phyloP scores from a whole-genome alignment of 2,329 filamentous ascomycete species.

The Gremmenia infestans region DNA sequence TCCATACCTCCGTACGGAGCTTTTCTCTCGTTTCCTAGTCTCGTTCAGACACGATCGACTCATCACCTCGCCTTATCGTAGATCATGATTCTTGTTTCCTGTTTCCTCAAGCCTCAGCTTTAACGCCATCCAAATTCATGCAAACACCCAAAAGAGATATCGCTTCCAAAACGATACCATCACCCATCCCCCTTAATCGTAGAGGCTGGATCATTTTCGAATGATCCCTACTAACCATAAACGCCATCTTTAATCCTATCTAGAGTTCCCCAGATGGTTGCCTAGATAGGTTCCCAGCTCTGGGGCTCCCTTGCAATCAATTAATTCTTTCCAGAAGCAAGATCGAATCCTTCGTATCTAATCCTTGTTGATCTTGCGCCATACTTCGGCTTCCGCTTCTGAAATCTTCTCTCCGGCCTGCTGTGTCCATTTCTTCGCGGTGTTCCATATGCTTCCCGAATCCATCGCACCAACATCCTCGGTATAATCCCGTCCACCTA shows the following conservation, averaged over 20 bases:
- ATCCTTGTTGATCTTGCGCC: constrained; percentile 56
- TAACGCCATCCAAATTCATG: constrained; percentile 19
- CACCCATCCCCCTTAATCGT: constrained; percentile 4
- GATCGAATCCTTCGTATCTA: constrained; percentile 11
- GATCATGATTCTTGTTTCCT: constrained; percentile 18
- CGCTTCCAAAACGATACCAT: constrained; percentile 2
- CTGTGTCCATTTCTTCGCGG: constrained; percentile 53
- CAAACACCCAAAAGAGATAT: constrained; percentile 9
- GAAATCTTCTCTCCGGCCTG: constrained; percentile 53
- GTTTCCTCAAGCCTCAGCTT: constrained; percentile 12
- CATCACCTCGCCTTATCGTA: constrained; percentile 12
- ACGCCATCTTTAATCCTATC: neutral
- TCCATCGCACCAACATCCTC: constrained; percentile 24
- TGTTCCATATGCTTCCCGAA: constrained; percentile 44
- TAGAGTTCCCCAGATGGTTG: neutral
- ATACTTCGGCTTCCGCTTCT: constrained; percentile 56
- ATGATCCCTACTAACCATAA: neutral
- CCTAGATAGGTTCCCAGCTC: neutral
- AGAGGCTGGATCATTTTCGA: constrained; percentile 19
- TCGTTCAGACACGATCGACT: constrained; percentile 9
- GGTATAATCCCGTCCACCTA: constrained; percentile 2
- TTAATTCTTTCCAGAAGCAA: constrained; percentile 10
- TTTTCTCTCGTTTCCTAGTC: neutral
- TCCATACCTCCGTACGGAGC: constrained; percentile 3
- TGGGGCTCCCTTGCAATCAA: constrained; percentile 6